Evolutionary conservation across 192 early-diverging fungal species (phyloP), one percentile per base, ranked within the genome.

Genomic region (Umbelopsis sp.): DNA sequence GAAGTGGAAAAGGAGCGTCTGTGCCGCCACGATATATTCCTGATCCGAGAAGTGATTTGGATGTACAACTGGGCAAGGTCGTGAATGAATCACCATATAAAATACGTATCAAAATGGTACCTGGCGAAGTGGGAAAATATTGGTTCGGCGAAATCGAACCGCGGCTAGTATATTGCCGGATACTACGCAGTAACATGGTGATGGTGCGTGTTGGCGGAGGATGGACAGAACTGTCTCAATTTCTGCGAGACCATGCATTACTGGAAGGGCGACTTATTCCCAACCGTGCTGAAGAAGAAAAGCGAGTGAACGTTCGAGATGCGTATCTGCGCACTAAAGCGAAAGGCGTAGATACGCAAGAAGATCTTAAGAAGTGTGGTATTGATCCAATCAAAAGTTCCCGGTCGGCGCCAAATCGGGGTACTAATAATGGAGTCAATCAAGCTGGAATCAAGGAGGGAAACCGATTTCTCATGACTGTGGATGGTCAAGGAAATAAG

Each of bases 201-300:
- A 89, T 89, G 88, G 88, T 89, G 25, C 82, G 88, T 55, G 87
- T 89, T 4, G 88, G 88, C 25, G 88, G 88, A 68, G 88, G 87
- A 50, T 89, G 87, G 87, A 81, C 75, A 41, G 86, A 87, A 53
- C 58, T 87, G 11, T 87, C 86, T 23, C 83, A 85, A 78, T 87
- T 75, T 23, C 35, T 75, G 33, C 30, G 69, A 18, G 74, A 75
- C 4, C 74, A 75, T 49, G 74, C 74, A 3, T 48, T 75, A 18
- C 21, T 75, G 22, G 74, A 75, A 66, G 68, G 69, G 21, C 58
- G 74, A 1, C 27, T 61, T 13, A 61, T 61, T 4, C 55, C 55
- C 16, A 61, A 61, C 15, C 51, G 22, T 0, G 12, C 13, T 35
- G 27, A 61, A 18, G 55, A 61, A 61, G 33, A 61, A 35, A 61